Conservation (phyloP, 148 eudicot species). For the Amaranthus hypochondriacus region DNA sequence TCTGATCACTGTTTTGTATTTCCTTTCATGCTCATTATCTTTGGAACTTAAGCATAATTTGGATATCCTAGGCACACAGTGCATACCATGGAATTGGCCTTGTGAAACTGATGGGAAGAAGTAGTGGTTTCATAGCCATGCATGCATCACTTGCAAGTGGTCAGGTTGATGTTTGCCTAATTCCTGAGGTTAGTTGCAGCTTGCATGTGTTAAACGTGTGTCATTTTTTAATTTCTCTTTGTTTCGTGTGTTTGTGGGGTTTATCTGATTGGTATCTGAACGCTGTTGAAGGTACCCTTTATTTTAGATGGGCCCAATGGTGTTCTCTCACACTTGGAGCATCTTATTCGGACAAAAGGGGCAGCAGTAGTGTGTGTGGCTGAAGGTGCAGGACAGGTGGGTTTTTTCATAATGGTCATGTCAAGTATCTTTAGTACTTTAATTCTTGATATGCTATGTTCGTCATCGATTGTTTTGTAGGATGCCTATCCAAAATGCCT, state of each 20-base stretch:
- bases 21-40: neutral
- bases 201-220: neutral
- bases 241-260: neutral
- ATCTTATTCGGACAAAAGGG: constrained; percentile 46
- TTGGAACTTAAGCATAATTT: neutral
- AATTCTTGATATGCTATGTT: neutral
- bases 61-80: constrained; percentile 38
- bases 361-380: constrained; percentile 47
- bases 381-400: constrained; percentile 53
- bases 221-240: neutral
- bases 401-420: constrained; percentile 13
- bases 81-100: constrained; percentile 52
- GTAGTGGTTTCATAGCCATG: constrained; percentile 55
- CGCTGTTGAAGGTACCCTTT: constrained; percentile 35
- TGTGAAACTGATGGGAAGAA: constrained; percentile 55
- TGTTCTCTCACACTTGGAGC: constrained; percentile 38
- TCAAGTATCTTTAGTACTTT: neutral
- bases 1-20: neutral
- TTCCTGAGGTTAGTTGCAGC: constrained; percentile 39
- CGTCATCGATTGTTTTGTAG: neutral
- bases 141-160: constrained; percentile 58
- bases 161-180: constrained; percentile 45
- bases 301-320: constrained; percentile 40
- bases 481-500: neutral
- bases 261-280: constrained; percentile 10